phyloP scores from a whole-genome alignment of 2,329 filamentous ascomycete species.

The Lasiodiplodia gonubiensis region DNA sequence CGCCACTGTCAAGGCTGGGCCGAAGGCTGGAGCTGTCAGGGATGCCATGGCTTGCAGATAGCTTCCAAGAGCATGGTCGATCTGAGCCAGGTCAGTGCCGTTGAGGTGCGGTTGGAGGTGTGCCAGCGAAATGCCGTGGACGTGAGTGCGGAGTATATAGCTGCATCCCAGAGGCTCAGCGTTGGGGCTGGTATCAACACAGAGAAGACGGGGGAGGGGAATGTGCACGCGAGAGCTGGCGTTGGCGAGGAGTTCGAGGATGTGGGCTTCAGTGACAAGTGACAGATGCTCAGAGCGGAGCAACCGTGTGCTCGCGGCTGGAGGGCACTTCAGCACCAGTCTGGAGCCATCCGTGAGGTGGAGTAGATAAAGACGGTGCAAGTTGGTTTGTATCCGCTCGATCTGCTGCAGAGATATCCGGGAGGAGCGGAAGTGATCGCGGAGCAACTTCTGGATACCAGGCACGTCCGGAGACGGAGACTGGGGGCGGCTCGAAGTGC shows the following conservation, averaged over 20 bases:
- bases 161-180: constrained; percentile 39
- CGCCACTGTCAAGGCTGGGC: constrained; percentile 55
- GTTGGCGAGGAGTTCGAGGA: constrained; percentile 40
- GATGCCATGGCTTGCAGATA: constrained; percentile 52
- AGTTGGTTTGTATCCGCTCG: constrained; percentile 42
- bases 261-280: constrained; percentile 47
- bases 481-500: constrained; percentile 4
- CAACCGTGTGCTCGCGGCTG: constrained; percentile 44
- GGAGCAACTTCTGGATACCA: constrained; percentile 44
- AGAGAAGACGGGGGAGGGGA: constrained; percentile 48
- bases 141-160: constrained; percentile 43
- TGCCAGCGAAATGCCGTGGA: constrained; percentile 43
- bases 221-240: constrained; percentile 32
- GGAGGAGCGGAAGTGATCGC: constrained; percentile 40
- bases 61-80: constrained; percentile 49
- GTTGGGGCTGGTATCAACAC: constrained; percentile 40
- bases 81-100: constrained; percentile 40
- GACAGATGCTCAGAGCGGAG: constrained; percentile 52
- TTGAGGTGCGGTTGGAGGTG: constrained; percentile 43
- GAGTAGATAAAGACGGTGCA: constrained; percentile 52
- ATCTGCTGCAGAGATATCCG: constrained; percentile 42
- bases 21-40: constrained; percentile 57
- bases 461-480: constrained; percentile 35
- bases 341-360: constrained; percentile 46
- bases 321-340: constrained; percentile 50